A percentile compares a stretch with the other conserved stretches of the same genome.
These are phyloP conservation scores for Kingdonia uniflora DNA, from an alignment of 164 flowering plant genomes.

Conservation along the genomic window DNA sequence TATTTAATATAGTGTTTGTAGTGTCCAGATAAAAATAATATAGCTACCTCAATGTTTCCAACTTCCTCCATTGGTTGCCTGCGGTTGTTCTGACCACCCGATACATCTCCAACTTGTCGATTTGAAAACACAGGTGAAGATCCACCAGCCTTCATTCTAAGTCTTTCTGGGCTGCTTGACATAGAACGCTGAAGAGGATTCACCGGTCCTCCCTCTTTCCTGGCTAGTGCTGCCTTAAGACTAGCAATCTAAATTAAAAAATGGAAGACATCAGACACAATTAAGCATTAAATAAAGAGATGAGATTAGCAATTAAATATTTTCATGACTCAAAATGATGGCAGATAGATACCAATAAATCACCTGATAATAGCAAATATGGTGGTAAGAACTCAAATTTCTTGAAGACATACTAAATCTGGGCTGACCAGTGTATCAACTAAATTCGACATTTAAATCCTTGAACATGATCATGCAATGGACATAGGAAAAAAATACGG, in stretches of 20 bases:
- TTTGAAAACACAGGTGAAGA: constrained; percentile 30
- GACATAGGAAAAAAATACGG: too few relatives aligned
- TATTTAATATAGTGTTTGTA: not conserved
- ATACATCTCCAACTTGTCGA: constrained; percentile 25
- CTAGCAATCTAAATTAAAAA: constrained; percentile 39
- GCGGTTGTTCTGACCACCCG: constrained; percentile 12
- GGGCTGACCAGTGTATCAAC: too few relatives aligned
- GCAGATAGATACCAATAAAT: too few relatives aligned
- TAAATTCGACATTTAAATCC: too few relatives aligned
- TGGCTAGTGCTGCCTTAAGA: constrained; percentile 75
- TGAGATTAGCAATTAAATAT: too few relatives aligned
- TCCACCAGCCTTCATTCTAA: constrained; percentile 20
- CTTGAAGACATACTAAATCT: not conserved
- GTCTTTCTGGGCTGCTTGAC: constrained; percentile 42
- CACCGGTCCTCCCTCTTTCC: constrained; percentile 44
- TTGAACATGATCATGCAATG: too few relatives aligned
- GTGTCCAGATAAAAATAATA: not conserved
- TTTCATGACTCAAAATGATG: too few relatives aligned
- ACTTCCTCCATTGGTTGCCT: constrained; percentile 43
- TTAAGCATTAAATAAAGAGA: too few relatives aligned
- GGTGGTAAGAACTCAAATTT: too few relatives aligned
- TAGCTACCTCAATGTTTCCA: constrained; percentile 40
- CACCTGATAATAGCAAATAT: too few relatives aligned
- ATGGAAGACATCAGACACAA: too few relatives aligned
- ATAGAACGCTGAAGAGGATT: constrained; percentile 16